phyloP scores from a whole-genome alignment of 2,329 filamentous ascomycete genomes.

The Alternaria ventricosa region DNA sequence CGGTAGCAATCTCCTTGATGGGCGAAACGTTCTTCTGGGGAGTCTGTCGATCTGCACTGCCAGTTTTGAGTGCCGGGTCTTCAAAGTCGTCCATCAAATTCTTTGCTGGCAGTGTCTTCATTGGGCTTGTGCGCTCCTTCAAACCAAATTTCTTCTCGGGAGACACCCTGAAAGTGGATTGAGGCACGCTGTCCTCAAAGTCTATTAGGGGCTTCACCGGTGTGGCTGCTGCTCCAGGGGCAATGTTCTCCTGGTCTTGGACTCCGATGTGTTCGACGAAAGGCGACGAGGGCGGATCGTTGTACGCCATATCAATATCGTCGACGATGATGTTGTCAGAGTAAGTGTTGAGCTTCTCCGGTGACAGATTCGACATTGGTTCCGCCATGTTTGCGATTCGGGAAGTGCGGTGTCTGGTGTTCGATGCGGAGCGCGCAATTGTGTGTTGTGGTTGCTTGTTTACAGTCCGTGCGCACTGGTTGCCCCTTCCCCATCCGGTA shows the following conservation, averaged over 20 bases:
- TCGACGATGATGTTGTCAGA: constrained; percentile 26
- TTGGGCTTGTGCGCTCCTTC: constrained; percentile 38
- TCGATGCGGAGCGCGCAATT: constrained; percentile 12
- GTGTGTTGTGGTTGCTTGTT: constrained; percentile 22
- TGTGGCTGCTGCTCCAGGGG: constrained; percentile 27
- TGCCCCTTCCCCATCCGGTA: constrained; percentile 16
- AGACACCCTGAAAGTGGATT: constrained; percentile 43
- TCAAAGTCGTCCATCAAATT: constrained; percentile 37
- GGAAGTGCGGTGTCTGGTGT: constrained; percentile 18
- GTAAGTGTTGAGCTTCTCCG: constrained; percentile 38
- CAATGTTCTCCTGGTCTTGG: constrained; percentile 49
- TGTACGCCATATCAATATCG: constrained; percentile 47
- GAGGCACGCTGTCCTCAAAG: constrained; percentile 35
- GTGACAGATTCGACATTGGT: constrained; percentile 40
- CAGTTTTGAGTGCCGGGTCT: constrained; percentile 15
- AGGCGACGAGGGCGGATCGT: constrained; percentile 56
- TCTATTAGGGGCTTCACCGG: constrained; percentile 33
- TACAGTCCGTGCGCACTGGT: constrained; percentile 15
- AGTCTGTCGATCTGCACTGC: constrained; percentile 16
- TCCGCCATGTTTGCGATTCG: constrained; percentile 34
- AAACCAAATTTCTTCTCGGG: constrained; percentile 36
- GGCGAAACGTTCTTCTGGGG: constrained; percentile 37
- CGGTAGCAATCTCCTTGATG: constrained; percentile 25
- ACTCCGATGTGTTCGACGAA: constrained; percentile 55
- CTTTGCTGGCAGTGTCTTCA: constrained; percentile 39